Conservation (phyloP, 2,329 filamentous ascomycete genomes). For the Periglandula ipomoeae region DNA sequence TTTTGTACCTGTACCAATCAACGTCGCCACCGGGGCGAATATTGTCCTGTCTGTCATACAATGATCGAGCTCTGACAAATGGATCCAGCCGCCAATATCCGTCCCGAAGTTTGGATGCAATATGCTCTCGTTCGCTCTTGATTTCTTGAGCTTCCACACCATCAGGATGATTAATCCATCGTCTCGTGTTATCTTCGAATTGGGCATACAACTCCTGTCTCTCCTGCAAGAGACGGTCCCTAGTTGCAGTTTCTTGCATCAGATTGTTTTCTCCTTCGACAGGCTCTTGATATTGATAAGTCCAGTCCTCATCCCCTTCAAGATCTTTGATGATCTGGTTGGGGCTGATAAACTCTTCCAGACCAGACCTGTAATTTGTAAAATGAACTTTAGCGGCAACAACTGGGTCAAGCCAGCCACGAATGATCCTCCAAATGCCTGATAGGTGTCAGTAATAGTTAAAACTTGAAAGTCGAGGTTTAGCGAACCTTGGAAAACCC, state of each 20-base stretch:
- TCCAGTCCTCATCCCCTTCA: slow-evolving; percentile 77
- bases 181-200: slow-evolving; percentile 64
- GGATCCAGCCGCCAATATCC: slow-evolving; percentile 90
- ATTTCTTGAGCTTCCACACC: slow-evolving; percentile 35
- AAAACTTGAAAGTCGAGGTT: not conserved
- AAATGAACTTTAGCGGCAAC: slow-evolving; percentile 93
- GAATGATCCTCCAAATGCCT: slow-evolving; percentile 95
- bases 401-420: slow-evolving; percentile 92
- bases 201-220: slow-evolving; percentile 58
- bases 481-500: slow-evolving; percentile 79
- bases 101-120: slow-evolving; percentile 55
- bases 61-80: slow-evolving; percentile 70
- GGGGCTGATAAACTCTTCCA: slow-evolving; percentile 65
- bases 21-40: slow-evolving; percentile 58
- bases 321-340: slow-evolving; percentile 71
- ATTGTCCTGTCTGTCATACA: slow-evolving; percentile 75
- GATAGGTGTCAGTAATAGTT: slow-evolving; percentile 6
- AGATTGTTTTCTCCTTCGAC: slow-evolving; percentile 62
- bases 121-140: slow-evolving; percentile 46
- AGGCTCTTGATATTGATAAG: slow-evolving; percentile 76
- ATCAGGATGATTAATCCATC: slow-evolving; percentile 55
- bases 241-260: slow-evolving; percentile 57
- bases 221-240: slow-evolving; percentile 53
- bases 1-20: slow-evolving; percentile 52
- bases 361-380: slow-evolving; percentile 69